Base-by-base conservation (phyloP, 257 asterid species). In the Solanum pinnatisectum region DNA sequence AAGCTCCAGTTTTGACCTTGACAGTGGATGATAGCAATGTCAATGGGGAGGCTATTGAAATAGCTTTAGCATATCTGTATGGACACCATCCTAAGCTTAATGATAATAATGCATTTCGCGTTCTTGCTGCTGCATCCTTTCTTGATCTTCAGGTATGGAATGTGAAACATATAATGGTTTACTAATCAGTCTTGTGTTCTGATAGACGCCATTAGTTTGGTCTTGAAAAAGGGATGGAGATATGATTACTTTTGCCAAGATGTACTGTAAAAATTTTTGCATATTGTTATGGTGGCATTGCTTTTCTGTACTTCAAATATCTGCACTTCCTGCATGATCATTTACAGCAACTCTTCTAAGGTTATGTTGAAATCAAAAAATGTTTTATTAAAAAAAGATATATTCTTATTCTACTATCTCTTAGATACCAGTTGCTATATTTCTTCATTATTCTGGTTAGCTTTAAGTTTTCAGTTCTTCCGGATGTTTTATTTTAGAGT, bases 91-190 rank as follows among this genome's bases (percentile, higher is more conserved):
- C 99, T 14, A 94, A 94, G 95, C 98, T 97, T 63, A 94, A 94
- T 33, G 98, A 96, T 88, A 79, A 88, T 88, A 97, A 96, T 85
- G 98, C 99, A 8, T 97, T 96, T 90, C 96, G 99, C 15, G 99
- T 94, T 90, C 94, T 97, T 85, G 99, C 99, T 86, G 98, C 97
- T 72, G 99, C 99, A 52, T 97, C 99, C 52, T 97, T 97, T 93
- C 98, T 97, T 88, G 99, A 97, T 91, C 97, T 97, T 87, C 97
- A 97, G 98, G 99, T 96, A 88, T 86, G 68, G 40, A 49, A 86
- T 86, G 37, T 39, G 70, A 86, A 86, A 60, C 74, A 73, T 60
- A 35, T 10, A 49, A 20, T 40, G 39, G 77, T 15, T 87, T 81
- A 78, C n/a, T 30, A 16, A 27, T 79, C n/a, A 44, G 84, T 44